Conservation (phyloP, 306 rosid genomes). For the Fragaria nilgerrensis region DNA sequence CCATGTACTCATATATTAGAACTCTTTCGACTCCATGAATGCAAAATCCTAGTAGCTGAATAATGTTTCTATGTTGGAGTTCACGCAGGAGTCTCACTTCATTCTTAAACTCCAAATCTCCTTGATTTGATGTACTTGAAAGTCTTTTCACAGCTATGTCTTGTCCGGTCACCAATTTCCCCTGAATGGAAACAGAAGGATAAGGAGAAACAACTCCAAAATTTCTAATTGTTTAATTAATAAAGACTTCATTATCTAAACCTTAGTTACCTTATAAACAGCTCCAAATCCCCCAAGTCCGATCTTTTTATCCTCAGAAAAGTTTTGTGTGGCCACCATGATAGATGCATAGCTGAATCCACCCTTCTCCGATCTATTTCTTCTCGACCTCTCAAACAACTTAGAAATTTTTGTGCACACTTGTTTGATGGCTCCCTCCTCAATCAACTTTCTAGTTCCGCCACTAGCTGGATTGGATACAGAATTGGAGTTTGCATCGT, state of each 20-base stretch:
- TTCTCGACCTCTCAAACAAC: background rate
- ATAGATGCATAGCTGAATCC: constrained; percentile 1
- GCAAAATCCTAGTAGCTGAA: background rate
- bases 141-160: background rate
- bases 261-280: background rate
- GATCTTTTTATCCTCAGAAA: background rate
- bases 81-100: background rate
- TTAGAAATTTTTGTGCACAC: background rate
- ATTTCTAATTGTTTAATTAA: background rate
- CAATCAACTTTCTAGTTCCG: background rate
- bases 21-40: background rate
- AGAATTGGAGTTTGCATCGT: background rate
- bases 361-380: background rate
- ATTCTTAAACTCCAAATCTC: background rate
- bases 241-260: background rate
- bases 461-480: background rate
- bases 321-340: constrained; percentile 2
- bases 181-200: background rate
- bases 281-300: background rate
- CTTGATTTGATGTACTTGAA: background rate
- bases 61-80: background rate
- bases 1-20: background rate
- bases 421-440: background rate
- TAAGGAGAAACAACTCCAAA: background rate
- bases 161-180: background rate